Evolutionary conservation across 306 rosid genomes (phyloP).

Genomic region (Datisca glomerata): DNA sequence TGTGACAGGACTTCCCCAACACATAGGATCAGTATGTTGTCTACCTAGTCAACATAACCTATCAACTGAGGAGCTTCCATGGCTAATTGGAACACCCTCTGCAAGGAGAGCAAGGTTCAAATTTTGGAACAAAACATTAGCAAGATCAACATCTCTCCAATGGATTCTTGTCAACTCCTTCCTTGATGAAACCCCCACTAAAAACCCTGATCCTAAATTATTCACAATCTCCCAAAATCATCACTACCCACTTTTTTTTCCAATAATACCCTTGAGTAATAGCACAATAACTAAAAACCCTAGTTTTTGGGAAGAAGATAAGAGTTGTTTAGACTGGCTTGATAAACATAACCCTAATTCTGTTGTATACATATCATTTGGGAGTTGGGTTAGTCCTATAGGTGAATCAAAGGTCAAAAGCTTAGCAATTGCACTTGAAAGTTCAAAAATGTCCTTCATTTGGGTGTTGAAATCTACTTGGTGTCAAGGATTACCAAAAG

Average conservation of each 20-base stretch:
- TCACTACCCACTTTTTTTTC: conserved; percentile 17
- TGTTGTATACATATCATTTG: conserved; percentile 67
- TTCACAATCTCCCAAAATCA: conserved; percentile 8
- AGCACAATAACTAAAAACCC: conserved; percentile 14
- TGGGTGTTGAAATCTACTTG: conserved; percentile 60
- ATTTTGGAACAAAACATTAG: conserved; percentile 71
- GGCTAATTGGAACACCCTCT: conserved; percentile 59
- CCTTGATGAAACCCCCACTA: conserved; percentile 25
- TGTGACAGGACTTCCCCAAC: conserved; percentile 51
- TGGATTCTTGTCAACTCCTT: conserved; percentile 65
- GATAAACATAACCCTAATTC: conserved; percentile 25
- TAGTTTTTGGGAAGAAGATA: conserved; percentile 71
- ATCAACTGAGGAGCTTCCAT: conserved; percentile 58
- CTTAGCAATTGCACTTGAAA: conserved; percentile 53
- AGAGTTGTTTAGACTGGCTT: conserved; percentile 56
- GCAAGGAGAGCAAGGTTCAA: conserved; percentile 59
- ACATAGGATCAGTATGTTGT: conserved; percentile 14
- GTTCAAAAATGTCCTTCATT: conserved; percentile 43
- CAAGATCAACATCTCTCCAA: conserved; percentile 36
- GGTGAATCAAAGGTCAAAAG: conserved; percentile 42
- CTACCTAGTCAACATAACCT: conserved; percentile 33
- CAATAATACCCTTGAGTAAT: conserved; percentile 35
- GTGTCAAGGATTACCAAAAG: conserved; percentile 49
- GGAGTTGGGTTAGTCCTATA: conserved; percentile 84
- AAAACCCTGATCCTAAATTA: conserved; percentile 1